phyloP scores from a whole-genome alignment of 768 basidiomycete species.

The Boletus rex-veris region DNA sequence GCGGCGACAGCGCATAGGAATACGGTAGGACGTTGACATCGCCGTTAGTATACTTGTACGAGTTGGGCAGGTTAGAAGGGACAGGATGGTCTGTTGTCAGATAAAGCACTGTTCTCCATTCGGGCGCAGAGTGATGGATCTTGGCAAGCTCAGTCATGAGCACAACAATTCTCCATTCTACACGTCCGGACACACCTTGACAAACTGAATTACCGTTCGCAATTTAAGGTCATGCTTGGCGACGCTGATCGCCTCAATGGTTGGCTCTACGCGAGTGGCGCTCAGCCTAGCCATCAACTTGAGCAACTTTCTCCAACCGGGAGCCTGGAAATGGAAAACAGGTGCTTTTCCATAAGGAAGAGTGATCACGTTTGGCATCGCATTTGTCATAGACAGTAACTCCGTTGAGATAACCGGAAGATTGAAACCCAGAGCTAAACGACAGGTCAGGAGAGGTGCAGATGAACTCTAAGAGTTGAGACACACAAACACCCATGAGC shows the following conservation, averaged over 20 bases:
- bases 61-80: conserved; percentile 43
- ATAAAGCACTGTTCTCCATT: conserved; percentile 77
- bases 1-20: conserved; percentile 59
- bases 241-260: conserved; percentile 59
- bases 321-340: conserved; percentile 69
- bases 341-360: conserved; percentile 67
- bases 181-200: conserved; percentile 49
- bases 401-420: conserved; percentile 51
- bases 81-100: conserved; percentile 70
- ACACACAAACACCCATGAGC: conserved; percentile 62
- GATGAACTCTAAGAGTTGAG: not conserved
- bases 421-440: conserved; percentile 63
- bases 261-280: conserved; percentile 66
- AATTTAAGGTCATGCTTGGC: conserved; percentile 56
- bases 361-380: conserved; percentile 71
- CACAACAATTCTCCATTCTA: not conserved
- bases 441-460: conserved; percentile 2
- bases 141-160: conserved; percentile 25
- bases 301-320: conserved; percentile 70
- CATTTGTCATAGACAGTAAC: conserved; percentile 44
- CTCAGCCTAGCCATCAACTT: conserved; percentile 73
- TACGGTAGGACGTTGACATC: conserved; percentile 70
- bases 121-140: conserved; percentile 54
- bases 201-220: conserved; percentile 75
- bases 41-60: conserved; percentile 48